Evolutionary conservation across 2,329 filamentous ascomycete species (phyloP), one percentile per base, ranked within the genome.

Genomic region (Dothistroma septosporum): DNA sequence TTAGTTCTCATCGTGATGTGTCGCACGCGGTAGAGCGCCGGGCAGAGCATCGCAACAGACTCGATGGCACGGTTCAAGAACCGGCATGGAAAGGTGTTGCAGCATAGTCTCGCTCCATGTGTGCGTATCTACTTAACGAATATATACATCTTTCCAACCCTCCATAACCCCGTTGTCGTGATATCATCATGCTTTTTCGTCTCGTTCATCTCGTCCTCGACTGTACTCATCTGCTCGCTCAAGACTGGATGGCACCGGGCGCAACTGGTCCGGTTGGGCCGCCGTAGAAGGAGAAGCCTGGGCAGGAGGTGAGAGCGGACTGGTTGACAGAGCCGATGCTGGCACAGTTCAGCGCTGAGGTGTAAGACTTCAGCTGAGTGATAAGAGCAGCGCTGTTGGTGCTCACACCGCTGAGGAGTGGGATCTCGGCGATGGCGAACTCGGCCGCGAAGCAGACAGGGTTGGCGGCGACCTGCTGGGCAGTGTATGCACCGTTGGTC

Each of bases 401-500:
- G 16, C 35, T 24, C 12, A 70, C 50, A 11, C 69, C 67, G 1
- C 66, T 67, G 14, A 69, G 21, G n/a, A 60, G 54, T 2, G 69
- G 65, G 8, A 66, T 14, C 62, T 70, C 61, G 7, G 64, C 66
- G 33, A 60, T 56, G 16, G 64, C 64, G 54, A 67, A 70, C 56
- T 62, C 62, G 14, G 55, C 35, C n/a, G 61, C 68, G 63, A 71
- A 71, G 63, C 69, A 72, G 32, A 69, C 16, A 0, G 70, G 70
- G 66, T 65, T 71, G 32, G 55, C 52, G 31, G 66, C 65, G 22
- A 63, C 61, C 58, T 71, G 63, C 16, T 70, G 61, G 5, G 70
- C 63, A 61, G 78, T 81, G 59, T 79, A 76, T 0, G 81, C 74
- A 28, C 76, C 77, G 56, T 70, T 72, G 37, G 75, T 76, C 16